Percentiles rank a stretch among this genome's conserved stretches.
Evolutionary conservation across 1,284 basidiomycete genomes (phyloP).

Genomic region (Blastosporella zonata): DNA sequence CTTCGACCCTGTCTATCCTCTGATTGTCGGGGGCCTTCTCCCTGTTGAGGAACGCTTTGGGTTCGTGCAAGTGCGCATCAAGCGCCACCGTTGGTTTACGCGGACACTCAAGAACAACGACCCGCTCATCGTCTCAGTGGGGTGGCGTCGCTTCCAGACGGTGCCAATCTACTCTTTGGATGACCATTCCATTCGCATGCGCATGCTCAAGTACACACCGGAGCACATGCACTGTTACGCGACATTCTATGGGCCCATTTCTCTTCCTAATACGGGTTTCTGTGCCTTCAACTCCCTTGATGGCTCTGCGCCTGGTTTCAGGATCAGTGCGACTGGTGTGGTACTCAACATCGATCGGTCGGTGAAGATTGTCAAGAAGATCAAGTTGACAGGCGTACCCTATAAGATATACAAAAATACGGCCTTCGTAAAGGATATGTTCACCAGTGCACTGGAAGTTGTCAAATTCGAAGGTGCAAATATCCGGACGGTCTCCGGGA

Average conservation of each 20-base stretch:
- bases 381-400: constrained; percentile 94
- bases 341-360: constrained; percentile 92
- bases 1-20: constrained; percentile 90
- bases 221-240: constrained; percentile 99
- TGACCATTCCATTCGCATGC: constrained; percentile 96
- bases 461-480: constrained; percentile 99
- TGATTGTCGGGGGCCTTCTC: constrained; percentile 92
- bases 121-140: constrained; percentile 92
- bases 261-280: constrained; percentile 94
- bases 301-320: constrained; percentile 71
- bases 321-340: constrained; percentile 92
- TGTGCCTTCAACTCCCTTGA: constrained; percentile 93
- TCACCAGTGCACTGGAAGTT: constrained; percentile 88
- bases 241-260: constrained; percentile 92
- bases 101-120: constrained; percentile 97
- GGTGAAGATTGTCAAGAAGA: constrained; percentile 96
- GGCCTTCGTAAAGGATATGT: constrained; percentile 98
- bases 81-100: constrained; percentile 93
- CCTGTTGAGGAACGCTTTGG: constrained; percentile 91
- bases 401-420: constrained; percentile 99
- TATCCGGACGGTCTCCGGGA: constrained; percentile 92
- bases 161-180: constrained; percentile 96
- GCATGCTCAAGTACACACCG: constrained; percentile 99
- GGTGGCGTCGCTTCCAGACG: constrained; percentile 96
- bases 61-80: constrained; percentile 93